These are phyloP conservation scores for Rhizopus delemar DNA, from an alignment of 371 early-diverging fungal genomes.

Conservation along the genomic window DNA sequence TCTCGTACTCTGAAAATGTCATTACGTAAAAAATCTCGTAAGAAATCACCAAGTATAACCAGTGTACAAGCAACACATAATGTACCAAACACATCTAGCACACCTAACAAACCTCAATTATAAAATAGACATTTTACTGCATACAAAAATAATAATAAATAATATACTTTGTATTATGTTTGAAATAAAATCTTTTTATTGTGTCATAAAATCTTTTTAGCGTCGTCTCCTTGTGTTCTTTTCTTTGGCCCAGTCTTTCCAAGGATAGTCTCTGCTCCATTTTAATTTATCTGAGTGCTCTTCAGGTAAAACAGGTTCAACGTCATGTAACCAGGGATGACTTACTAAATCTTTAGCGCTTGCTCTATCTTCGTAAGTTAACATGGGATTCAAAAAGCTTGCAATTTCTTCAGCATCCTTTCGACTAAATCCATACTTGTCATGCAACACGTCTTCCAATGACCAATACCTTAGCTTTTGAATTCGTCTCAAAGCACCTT, in stretches of 20 bases:
- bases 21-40: conserved; percentile 45
- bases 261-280: conserved; percentile 35
- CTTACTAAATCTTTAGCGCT: conserved; percentile 57
- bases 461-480: conserved; percentile 80
- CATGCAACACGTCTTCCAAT: conserved; percentile 78
- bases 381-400: conserved; percentile 74
- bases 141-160: not conserved
- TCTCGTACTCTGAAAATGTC: conserved; percentile 51
- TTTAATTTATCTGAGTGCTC: conserved; percentile 24
- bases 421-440: conserved; percentile 73
- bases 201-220: not conserved
- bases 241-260: conserved; percentile 44
- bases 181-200: not conserved
- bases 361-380: conserved; percentile 64
- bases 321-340: conserved; percentile 65
- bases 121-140: too few relatives aligned
- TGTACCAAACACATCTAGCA: not conserved
- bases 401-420: conserved; percentile 62
- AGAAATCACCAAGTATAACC: conserved; percentile 21
- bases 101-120: not conserved
- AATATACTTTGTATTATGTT: not conserved
- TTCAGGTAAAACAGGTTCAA: conserved; percentile 38
- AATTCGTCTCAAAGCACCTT: conserved; percentile 84
- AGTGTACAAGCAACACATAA: not conserved
- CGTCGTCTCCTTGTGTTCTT: conserved; percentile 5